Base-by-base conservation (phyloP, 805 yeast species). In the Lipomyces spencermartinsiae region DNA sequence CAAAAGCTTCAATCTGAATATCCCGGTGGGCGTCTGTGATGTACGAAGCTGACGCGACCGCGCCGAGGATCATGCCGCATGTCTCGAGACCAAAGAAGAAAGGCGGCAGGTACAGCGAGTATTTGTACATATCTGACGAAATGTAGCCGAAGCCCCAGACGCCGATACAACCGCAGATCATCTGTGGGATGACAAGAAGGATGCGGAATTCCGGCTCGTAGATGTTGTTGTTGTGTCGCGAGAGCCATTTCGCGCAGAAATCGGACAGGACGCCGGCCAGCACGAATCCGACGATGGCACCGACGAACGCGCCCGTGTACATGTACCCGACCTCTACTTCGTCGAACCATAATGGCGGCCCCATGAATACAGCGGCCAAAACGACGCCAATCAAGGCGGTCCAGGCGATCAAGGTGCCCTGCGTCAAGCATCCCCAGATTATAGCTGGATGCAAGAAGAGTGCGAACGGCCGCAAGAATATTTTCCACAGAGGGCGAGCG, bases 21-120 rank as follows among this genome's bases (percentile, higher is more conserved):
- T 70, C 67, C 10, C 70, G 63, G 58, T 69, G 63, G n/a, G 73
- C 73, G 51, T 70, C 73, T 4, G 73, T 70, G 65, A 70, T 62
- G 58, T 70, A 70, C 4, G 70, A 57, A 4, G 70, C 70, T n/a
- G 73, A 51, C 4, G 70, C 73, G 12, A 69, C 69, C 6, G 70
- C 68, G 53, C 73, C 73, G 49, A 65, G 31, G 19, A 70, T 69
- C 73, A 70, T 65, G 31, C 70, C 73, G 60, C 69, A 68, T 6
- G 73, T 54, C 43, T 61, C 73, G 33, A 70, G 49, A 10, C 73
- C 73, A 39, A 70, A 70, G 55, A 68, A 70, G 22, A 70, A 56
- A 4, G 73, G 64, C 14, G 73, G 73, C 10, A 69, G 64, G 25
- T 60, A 63, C 29, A n/a, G 51, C 8, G 69, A 60, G 51, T 60